A percentile compares a stretch with the other conserved stretches of the same genome.
Evolutionary conservation across 164 flowering plant species (phyloP).

Genomic region (Akebia trifoliata): DNA sequence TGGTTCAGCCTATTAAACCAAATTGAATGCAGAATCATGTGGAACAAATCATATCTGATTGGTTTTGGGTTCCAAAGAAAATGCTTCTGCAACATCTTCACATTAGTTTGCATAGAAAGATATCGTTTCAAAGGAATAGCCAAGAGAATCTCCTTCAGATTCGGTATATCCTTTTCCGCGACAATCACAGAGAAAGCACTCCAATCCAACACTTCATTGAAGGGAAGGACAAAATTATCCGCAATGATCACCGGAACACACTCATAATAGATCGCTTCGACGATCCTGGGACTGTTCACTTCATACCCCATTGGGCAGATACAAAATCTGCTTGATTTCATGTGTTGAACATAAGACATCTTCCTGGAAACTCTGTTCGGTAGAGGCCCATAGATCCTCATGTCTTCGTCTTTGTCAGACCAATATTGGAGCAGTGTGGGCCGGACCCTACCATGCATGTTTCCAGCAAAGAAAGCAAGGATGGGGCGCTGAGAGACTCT

Average conservation of each 20-base stretch:
- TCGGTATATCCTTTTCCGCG: conserved; percentile 23
- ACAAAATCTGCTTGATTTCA: conserved; percentile 26
- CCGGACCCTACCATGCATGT: conserved; percentile 25
- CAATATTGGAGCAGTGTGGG: conserved; percentile 18
- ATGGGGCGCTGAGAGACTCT: conserved; percentile 19
- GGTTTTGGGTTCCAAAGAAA: conserved; percentile 22
- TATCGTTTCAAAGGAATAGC: conserved; percentile 14
- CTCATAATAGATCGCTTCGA: conserved; percentile 21
- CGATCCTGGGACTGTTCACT: conserved; percentile 23
- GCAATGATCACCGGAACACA: conserved; percentile 27
- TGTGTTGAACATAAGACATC: conserved; percentile 17
- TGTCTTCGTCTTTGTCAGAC: conserved; percentile 21
- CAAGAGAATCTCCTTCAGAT: conserved; percentile 19
- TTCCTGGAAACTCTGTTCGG: conserved; percentile 16
- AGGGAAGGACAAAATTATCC: conserved; percentile 26
- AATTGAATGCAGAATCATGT: conserved; percentile 25
- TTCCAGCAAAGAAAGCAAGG: conserved; percentile 27
- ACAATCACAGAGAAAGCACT: conserved; percentile 21
- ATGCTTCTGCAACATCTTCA: conserved; percentile 21
- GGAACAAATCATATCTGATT: conserved; percentile 20
- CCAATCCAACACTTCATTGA: conserved; percentile 21
- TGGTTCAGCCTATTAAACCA: conserved; percentile 23
- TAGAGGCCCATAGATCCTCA: conserved; percentile 25
- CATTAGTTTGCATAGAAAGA: conserved; percentile 16
- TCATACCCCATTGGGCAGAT: conserved; percentile 28